Percentiles rank a stretch among this genome's conserved stretches.
Evolutionary conservation across 768 basidiomycete genomes (phyloP).

Genomic region (Psilocybe cubensis): DNA sequence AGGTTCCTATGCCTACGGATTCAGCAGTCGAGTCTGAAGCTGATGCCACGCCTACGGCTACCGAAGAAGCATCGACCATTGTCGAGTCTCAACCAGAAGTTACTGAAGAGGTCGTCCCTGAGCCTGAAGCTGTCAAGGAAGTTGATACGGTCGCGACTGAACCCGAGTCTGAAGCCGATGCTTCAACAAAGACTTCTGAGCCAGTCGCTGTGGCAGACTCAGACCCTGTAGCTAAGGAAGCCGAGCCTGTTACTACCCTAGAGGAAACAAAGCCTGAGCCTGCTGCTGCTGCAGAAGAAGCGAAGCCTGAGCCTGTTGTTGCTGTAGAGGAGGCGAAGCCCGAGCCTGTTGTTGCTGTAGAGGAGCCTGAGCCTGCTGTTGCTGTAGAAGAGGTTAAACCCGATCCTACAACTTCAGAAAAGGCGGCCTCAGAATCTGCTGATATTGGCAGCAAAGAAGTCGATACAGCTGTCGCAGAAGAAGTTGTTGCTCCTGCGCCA

Average conservation of each 20-base stretch:
- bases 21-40: background rate
- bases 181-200: too few relatives aligned
- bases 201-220: too few relatives aligned
- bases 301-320: slow-evolving; percentile 5
- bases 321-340: slow-evolving; percentile 21
- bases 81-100: background rate
- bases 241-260: slow-evolving; percentile 1
- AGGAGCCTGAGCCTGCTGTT: slow-evolving; percentile 5
- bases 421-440: background rate
- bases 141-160: background rate
- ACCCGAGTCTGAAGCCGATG: background rate
- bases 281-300: background rate
- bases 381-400: background rate
- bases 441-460: slow-evolving; percentile 6
- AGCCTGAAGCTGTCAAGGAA: background rate
- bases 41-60: background rate
- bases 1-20: background rate
- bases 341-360: slow-evolving; percentile 5
- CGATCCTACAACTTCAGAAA: background rate
- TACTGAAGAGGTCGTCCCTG: too few relatives aligned
- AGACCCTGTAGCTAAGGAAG: background rate
- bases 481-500: too few relatives aligned
- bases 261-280: slow-evolving; percentile 4
- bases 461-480: background rate
- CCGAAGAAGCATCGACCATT: slow-evolving; percentile 6